These are phyloP conservation scores for Lichtheimia ornata DNA, from an alignment of 371 early-diverging fungal species.

Conservation along the genomic window DNA sequence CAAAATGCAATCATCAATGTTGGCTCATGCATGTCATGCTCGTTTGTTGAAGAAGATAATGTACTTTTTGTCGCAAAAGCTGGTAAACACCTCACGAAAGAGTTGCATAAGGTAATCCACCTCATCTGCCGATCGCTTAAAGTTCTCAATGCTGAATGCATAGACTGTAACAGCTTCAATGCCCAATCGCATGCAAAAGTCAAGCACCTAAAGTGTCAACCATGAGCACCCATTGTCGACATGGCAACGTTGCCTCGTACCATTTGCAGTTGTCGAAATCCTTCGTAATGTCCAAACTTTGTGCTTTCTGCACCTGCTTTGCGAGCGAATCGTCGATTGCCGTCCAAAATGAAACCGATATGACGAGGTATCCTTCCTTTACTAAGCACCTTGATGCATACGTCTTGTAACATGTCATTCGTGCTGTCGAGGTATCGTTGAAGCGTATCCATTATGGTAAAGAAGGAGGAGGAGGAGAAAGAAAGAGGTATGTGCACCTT, in stretches of 20 bases:
- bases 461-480: no score
- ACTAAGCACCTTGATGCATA: conserved; percentile 45
- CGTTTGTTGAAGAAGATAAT: neutral
- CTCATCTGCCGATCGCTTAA: conserved; percentile 89
- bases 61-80: conserved; percentile 74
- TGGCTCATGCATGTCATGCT: neutral
- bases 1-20: neutral
- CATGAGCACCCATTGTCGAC: neutral
- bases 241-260: conserved; percentile 27
- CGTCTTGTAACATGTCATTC: no score
- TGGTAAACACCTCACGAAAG: conserved; percentile 74
- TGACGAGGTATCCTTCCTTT: conserved; percentile 92
- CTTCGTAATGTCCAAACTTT: conserved; percentile 80
- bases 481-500: no score
- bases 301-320: conserved; percentile 50
- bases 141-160: conserved; percentile 98
- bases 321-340: conserved; percentile 94
- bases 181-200: conserved; percentile 86
- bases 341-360: conserved; percentile 98
- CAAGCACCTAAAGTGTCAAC: conserved; percentile 63
- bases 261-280: conserved; percentile 78
- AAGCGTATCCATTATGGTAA: no score
- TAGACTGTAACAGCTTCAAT: conserved; percentile 93
- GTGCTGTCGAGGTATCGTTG: no score
- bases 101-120: conserved; percentile 90